Conservation (phyloP, 2,329 filamentous ascomycete genomes). For the Aspergillus fischeri region DNA sequence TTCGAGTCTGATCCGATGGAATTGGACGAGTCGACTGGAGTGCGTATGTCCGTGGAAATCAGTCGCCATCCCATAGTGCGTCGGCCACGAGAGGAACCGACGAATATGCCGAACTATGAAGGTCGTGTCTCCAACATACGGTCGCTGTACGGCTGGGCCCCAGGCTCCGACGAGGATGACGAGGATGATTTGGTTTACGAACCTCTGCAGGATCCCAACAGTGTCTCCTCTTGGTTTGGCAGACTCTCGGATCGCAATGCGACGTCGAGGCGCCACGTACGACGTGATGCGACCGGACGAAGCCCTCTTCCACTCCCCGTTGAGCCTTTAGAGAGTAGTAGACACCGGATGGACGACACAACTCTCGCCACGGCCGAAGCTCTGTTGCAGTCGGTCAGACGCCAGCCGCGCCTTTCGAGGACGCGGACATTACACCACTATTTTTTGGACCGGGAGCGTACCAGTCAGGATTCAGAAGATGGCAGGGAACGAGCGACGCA, state of each 20-base stretch:
- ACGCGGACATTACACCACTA: constrained; percentile 39
- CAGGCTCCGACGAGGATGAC: constrained; percentile 39
- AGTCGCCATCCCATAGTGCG: constrained; percentile 40
- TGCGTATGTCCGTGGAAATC: constrained; percentile 33
- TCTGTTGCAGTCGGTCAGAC: constrained; percentile 38
- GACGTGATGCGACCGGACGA: constrained; percentile 19
- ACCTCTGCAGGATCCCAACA: constrained; percentile 24
- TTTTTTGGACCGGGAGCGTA: constrained; percentile 32
- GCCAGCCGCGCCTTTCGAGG: constrained; percentile 36
- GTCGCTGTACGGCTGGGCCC: constrained; percentile 59
- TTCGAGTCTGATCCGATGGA: constrained; percentile 35
- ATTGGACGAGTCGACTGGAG: constrained; percentile 27
- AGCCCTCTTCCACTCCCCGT: constrained; percentile 15
- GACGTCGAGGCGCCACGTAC: constrained; percentile 20
- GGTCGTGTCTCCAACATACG: constrained; percentile 51
- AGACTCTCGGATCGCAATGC: constrained; percentile 23
- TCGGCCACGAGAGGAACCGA: constrained; percentile 39
- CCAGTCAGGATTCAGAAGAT: constrained; percentile 23
- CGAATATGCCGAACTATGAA: constrained; percentile 50
- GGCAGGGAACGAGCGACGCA: constrained; percentile 13
- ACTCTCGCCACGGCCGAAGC: constrained; percentile 34
- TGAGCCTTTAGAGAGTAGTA: constrained; percentile 21
- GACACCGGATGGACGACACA: constrained; percentile 19
- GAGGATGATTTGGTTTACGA: constrained; percentile 28
- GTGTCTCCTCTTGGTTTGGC: constrained; percentile 26